Evolutionary conservation across 1,284 basidiomycete genomes (phyloP), one percentile per base, ranked within the genome.

Genomic region (Paramarasmius palmivorus): DNA sequence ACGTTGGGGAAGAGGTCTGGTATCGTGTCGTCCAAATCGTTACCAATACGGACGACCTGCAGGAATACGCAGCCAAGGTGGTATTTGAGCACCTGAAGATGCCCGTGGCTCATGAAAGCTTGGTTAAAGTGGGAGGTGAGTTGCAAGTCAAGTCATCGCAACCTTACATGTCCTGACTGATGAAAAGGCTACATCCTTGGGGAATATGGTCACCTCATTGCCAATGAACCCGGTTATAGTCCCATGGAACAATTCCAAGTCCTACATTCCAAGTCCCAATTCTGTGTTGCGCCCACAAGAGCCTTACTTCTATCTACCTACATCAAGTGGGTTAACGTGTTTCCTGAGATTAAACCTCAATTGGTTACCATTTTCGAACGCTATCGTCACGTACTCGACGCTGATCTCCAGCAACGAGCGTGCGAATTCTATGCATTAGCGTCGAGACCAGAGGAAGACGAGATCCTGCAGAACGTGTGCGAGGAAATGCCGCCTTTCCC

Each of bases 401-500:
- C 95, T 19, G 97, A 99, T 66, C 79, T 99, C 4, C 97, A 99
- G 71, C 97, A 99, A 70, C 87, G 97, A 44, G 97, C 97, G 39
- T 99, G 96, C 82, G 95, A 98, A 71, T 98, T 94, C 68, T 90
- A 91, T 58, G 89, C 92, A 0, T 78, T 98, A 15, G 88, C 94
- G 7, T 85, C 79, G 17, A 79, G 91, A 20, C 74, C 86, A 25
- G 93, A 95, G 40, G 89, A 94, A 39, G 95, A 98, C 65, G 95
- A 95, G 63, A 78, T 98, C 38, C 75, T 99, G 51, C 92, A 95
- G 67, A 91, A 92, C 54, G 86, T 99, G 12, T 98, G 95, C 71
- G 97, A 98, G 68, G 97, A 99, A 73, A 99, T 99, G 88, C 97
- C 97, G 5, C 93, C 96, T 0, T 99, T 98, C 79, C 93, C 95